Evolutionary conservation across 495 filamentous ascomycete species (phyloP).

Genomic region (Podospora fimiseda): DNA sequence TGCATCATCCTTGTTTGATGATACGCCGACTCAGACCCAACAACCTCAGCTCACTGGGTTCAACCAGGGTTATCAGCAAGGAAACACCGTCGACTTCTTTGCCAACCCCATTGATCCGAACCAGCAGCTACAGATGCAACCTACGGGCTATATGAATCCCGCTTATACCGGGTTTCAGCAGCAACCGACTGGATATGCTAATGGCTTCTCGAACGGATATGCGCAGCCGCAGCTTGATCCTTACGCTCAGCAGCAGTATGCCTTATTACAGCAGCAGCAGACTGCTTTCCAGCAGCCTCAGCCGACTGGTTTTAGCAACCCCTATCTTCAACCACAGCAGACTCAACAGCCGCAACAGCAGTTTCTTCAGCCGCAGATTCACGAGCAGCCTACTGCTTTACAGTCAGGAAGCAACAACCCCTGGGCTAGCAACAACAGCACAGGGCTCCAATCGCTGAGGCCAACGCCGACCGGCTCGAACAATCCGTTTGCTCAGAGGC

Average conservation of each 20-base stretch:
- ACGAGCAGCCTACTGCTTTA: conserved; percentile 49
- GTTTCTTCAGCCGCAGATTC: conserved; percentile 48
- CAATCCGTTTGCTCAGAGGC: conserved; percentile 76
- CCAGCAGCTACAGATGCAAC: conserved; percentile 63
- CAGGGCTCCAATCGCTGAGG: conserved; percentile 39
- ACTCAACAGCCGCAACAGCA: conserved; percentile 42
- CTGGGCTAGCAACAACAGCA: conserved; percentile 50
- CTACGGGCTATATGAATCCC: conserved; percentile 79
- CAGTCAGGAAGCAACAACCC: conserved; percentile 84
- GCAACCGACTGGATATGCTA: conserved; percentile 60
- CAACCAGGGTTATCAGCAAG: conserved; percentile 97
- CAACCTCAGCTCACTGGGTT: conserved; percentile 77
- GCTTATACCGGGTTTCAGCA: conserved; percentile 55
- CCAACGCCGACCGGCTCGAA: conserved; percentile 83
- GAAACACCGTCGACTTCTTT: conserved; percentile 89
- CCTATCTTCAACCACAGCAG: conserved; percentile 29
- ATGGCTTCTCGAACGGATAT: conserved; percentile 47
- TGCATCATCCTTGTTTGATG: conserved; percentile 79
- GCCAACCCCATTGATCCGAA: conserved; percentile 80
- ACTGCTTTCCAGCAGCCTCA: conserved; percentile 44
- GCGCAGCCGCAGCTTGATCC: conserved; percentile 33
- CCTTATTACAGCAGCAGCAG: conserved; percentile 43
- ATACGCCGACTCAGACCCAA: conserved; percentile 53
- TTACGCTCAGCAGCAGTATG: conserved; percentile 53
- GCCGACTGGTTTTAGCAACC: conserved; percentile 15